Percentiles rank a stretch among this genome's conserved stretches.
Evolutionary conservation across 331 rosid species (phyloP).

Genomic region (Phaseolus coccineus): DNA sequence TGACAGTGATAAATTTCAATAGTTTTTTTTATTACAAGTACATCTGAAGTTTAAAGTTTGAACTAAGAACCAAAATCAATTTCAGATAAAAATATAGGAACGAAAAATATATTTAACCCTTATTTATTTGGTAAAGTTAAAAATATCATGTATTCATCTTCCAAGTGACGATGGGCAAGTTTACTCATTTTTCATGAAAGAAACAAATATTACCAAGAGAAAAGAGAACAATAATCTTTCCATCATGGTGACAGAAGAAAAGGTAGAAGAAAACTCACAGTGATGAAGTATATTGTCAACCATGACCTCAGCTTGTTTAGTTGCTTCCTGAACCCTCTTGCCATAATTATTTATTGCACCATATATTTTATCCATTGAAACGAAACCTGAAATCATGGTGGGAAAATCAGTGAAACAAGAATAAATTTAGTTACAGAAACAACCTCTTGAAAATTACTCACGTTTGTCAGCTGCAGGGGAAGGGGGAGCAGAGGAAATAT

Average conservation of each 20-base stretch:
- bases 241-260: not conserved
- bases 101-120: too few species aligned
- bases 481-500: constrained; percentile 32
- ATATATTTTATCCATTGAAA: constrained; percentile 47
- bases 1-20: too few species aligned
- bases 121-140: not conserved
- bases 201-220: not conserved
- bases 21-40: too few species aligned
- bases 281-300: constrained; percentile 72
- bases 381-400: constrained; percentile 50
- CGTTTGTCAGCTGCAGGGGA: constrained; percentile 52
- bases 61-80: too few species aligned
- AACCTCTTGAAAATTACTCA: constrained; percentile 43
- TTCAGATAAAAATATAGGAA: too few species aligned
- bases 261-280: constrained; percentile 53
- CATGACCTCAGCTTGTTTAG: constrained; percentile 67
- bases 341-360: constrained; percentile 56
- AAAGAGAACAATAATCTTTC: not conserved
- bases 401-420: constrained; percentile 18
- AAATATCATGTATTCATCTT: not conserved
- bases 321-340: constrained; percentile 62
- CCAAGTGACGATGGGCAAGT: not conserved
- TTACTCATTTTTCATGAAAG: not conserved
- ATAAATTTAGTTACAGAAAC: not conserved
- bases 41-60: too few species aligned